A percentile compares a stretch with the other conserved stretches of the same genome.
phyloP scores from a whole-genome alignment of 495 filamentous ascomycete species.

The Sordaria brevicollis region DNA sequence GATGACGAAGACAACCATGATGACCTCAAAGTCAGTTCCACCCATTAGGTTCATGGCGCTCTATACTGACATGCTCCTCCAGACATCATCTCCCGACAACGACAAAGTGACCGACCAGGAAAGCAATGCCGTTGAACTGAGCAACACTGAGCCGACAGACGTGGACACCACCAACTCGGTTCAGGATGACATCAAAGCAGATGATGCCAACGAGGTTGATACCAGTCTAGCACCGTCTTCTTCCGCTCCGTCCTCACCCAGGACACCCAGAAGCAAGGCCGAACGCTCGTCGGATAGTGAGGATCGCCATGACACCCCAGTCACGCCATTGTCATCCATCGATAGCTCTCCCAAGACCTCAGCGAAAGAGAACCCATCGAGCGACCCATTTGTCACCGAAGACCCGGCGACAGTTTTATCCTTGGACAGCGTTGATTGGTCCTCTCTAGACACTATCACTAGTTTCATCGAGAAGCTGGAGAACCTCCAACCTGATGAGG shows the following conservation, averaged over 20 bases:
- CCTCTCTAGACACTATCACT: background rate
- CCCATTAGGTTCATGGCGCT: background rate
- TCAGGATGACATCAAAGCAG: background rate
- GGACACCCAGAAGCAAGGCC: background rate
- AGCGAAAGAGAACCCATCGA: background rate
- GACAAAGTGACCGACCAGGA: background rate
- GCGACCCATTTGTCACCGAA: background rate
- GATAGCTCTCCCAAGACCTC: background rate
- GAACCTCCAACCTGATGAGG: background rate
- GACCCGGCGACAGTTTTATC: background rate
- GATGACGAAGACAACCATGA: background rate
- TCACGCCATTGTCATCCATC: background rate
- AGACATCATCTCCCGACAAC: background rate
- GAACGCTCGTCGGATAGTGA: background rate
- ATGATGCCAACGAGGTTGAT: fast-evolving
- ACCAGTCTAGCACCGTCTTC: background rate
- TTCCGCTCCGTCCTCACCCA: background rate
- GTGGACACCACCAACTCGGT: background rate
- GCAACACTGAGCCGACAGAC: background rate
- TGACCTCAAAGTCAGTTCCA: background rate
- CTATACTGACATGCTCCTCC: background rate
- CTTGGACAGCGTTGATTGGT: background rate
- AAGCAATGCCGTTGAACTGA: background rate
- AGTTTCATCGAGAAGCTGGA: background rate
- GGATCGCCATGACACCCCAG: background rate